Evolutionary conservation across 495 filamentous ascomycete genomes (phyloP).

Genomic region (Aspergillus baeticus): DNA sequence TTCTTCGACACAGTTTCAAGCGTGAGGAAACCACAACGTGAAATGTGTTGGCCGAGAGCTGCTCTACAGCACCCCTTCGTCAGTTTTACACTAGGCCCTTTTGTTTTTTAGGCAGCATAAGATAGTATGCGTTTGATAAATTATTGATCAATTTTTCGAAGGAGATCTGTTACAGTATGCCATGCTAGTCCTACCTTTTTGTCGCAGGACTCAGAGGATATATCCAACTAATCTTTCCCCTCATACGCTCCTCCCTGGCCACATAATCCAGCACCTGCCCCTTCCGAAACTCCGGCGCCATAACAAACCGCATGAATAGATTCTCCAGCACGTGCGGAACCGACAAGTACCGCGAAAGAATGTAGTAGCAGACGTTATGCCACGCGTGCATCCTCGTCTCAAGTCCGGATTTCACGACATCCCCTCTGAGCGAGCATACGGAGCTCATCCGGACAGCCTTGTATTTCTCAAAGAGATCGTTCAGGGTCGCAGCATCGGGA

Average conservation of each 20-base stretch:
- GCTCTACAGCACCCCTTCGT: too few relatives aligned
- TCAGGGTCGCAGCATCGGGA: background rate
- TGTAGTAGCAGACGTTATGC: conserved; percentile 13
- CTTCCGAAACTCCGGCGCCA: conserved; percentile 6
- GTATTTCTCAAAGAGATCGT: conserved; percentile 16
- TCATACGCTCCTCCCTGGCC: conserved; percentile 7
- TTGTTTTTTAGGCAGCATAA: too few relatives aligned
- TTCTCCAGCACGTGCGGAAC: conserved; percentile 1
- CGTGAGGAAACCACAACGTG: too few relatives aligned
- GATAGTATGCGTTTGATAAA: too few relatives aligned
- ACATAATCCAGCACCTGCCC: conserved; percentile 15
- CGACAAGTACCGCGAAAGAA: conserved; percentile 18
- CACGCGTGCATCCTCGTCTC: conserved; percentile 25
- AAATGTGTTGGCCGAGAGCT: too few relatives aligned
- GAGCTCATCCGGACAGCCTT: conserved; percentile 10
- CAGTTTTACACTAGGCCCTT: too few relatives aligned
- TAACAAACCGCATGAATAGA: conserved; percentile 10
- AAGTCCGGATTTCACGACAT: conserved; percentile 17
- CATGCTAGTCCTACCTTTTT: too few relatives aligned
- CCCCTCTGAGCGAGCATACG: background rate
- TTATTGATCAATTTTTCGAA: too few relatives aligned
- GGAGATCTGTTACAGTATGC: too few relatives aligned
- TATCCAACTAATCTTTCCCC: conserved; percentile 11
- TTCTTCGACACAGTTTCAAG: too few relatives aligned
- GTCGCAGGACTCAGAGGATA: background rate